Evolutionary conservation across 257 asterid genomes (phyloP).

Genomic region (Solanum lycopersicoides): DNA sequence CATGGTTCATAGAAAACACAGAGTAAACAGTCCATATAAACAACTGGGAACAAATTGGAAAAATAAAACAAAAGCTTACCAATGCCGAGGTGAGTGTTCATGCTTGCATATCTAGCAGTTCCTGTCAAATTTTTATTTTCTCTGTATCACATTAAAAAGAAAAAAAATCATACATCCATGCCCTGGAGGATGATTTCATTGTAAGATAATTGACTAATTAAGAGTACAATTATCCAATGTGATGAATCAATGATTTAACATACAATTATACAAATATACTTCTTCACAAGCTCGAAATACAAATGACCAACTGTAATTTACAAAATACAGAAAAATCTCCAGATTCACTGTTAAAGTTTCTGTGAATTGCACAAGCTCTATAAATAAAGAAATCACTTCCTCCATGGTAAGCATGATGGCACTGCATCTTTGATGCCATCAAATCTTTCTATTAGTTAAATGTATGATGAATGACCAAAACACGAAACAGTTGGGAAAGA

Average conservation of each 20-base stretch:
- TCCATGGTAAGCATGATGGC: background rate
- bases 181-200: background rate
- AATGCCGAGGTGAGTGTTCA: constrained; percentile 9
- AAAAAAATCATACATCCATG: background rate
- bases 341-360: background rate
- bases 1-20: background rate
- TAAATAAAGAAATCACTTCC: background rate
- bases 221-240: background rate
- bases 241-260: background rate
- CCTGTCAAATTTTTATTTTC: constrained; percentile 18
- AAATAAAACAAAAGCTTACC: background rate
- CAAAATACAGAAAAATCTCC: background rate
- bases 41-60: background rate
- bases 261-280: background rate
- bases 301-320: background rate
- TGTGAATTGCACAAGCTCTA: background rate
- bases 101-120: constrained; percentile 11
- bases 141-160: background rate
- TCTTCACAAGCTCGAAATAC: background rate
- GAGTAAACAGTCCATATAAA: background rate
- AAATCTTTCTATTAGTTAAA: background rate
- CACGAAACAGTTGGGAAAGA: background rate
- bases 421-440: background rate
- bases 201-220: background rate
- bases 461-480: background rate